Conservation (phyloP, 2,329 filamentous ascomycete genomes). For the Coniella lustricola region DNA sequence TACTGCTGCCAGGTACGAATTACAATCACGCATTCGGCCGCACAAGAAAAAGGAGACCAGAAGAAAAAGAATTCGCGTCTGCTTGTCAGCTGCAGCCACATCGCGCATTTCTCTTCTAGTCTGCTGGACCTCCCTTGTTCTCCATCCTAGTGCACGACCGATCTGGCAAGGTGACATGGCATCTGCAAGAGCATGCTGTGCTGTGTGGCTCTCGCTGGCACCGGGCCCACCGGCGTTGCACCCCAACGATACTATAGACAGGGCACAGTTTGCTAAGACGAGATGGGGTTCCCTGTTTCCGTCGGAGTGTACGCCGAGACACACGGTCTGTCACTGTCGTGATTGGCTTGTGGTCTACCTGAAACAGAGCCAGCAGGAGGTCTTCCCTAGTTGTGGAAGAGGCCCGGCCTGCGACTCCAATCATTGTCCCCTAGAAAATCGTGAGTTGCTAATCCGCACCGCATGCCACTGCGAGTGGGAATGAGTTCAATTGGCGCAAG, state of each 20-base stretch:
- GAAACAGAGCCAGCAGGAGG: not conserved
- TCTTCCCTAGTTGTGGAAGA: too few relatives aligned
- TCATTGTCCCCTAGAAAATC: too few relatives aligned
- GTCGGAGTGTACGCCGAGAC: not conserved
- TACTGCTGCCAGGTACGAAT: too few relatives aligned
- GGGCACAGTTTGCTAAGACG: not conserved
- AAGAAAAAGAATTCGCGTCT: not conserved
- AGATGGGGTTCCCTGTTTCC: not conserved
- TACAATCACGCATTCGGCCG: too few relatives aligned
- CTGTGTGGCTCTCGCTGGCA: not conserved
- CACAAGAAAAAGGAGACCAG: not conserved
- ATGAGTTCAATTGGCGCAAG: too few relatives aligned
- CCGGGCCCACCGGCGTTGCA: not conserved
- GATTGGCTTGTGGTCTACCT: not conserved
- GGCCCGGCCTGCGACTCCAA: too few relatives aligned
- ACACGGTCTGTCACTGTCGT: not conserved
- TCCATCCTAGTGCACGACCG: not conserved
- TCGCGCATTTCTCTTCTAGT: not conserved
- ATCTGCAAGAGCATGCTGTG: not conserved
- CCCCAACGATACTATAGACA: too few relatives aligned
- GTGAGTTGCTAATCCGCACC: too few relatives aligned
- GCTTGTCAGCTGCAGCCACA: not conserved
- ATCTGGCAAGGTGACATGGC: slow-evolving; percentile 1
- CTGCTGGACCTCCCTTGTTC: not conserved
- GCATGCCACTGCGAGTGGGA: too few relatives aligned